Evolutionary conservation across 2,329 filamentous ascomycete species (phyloP), one percentile per base, ranked within the genome.

Genomic region (Didymella segeticola): DNA sequence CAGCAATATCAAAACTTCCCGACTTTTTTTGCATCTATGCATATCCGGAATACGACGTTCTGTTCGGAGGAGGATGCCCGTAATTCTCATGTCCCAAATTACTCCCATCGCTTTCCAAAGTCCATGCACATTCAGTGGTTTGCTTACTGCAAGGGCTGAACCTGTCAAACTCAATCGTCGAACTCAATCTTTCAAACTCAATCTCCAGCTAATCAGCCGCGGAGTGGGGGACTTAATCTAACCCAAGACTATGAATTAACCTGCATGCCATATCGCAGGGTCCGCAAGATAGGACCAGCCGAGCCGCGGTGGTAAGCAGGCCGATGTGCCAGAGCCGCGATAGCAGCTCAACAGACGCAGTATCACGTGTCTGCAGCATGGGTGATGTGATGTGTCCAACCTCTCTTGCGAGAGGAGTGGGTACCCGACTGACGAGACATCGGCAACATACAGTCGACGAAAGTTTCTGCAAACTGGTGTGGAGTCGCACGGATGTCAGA

Each of bases 381-480:
- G 33, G 19, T 42, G 27, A 5, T 34, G 39, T 15, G 31, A 10
- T 37, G 45, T 34, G 14, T 45, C 15, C 23, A 43, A 20, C 23
- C 9, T 34, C 22, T 26, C 31, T 41, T 29, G 19, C 26, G 34
- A 54, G 37, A 42, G 1, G 15, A 34, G 51, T 54, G 51, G 51
- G 20, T 39, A 41, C 51, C 23, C 9, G 27, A 48, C 29, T 49
- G 51, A n/a, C n/a, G n/a, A 37, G 30, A 43, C 27, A 47, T 53
- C 54, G 54, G 54, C 54, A 54, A 50, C 36, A 38, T 31, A 50
- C 49, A 53, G 46, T 39, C 26, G 43, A 47, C 11, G 25, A 37
- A 50, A 51, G 46, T 51, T 38, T 52, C 46, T 49, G 42, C 54
- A 38, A 42, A 49, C 37, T 15, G 41, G 30, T 54, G 50, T 48